Evolutionary conservation across 2,329 filamentous ascomycete genomes (phyloP), one percentile per base, ranked within the genome.

Genomic region (Colletotrichum costaricense): DNA sequence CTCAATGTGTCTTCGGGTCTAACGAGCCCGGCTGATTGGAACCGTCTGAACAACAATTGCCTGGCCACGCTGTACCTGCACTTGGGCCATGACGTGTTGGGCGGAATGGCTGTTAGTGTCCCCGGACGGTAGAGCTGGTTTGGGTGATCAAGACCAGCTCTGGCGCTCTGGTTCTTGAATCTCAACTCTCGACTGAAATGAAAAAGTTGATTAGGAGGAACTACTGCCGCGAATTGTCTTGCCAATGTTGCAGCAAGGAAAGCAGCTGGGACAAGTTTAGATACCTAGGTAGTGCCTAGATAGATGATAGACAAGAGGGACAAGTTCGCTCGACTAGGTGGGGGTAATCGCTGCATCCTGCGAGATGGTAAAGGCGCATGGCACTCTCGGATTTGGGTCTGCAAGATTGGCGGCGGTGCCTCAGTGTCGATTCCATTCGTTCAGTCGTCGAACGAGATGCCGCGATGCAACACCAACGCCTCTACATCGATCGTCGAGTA

Each of bases 401-500:
- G 22, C 54, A 28, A 56, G 42, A 16, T 46, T 63, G 42, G 19
- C 46, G 14, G 62, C 54, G 7, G 33, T 7, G 49, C 6, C 6
- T 16, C 30, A 16, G 35, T 30, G 22, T 28, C 16, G 49, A 26
- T n/a, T 56, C 30, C 49, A 55, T 55, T n/a, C 11, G 62, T 42
- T 55, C 14, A 30, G 3, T 19, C n/a, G 22, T 30, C 9, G 60
- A 19, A 2, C 59, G 26, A 24, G 19, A 60, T 38, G 52, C 28
- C 42, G 52, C 57, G 30, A 59, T 64, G 59, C 54, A 22, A 70
- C 49, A 22, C 38, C 56, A 35, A 56, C 57, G 30, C 57, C 33
- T 70, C 59, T 46, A 33, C 28, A 14, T 26, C 49, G 64, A 58
- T 72, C 42, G 60, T 22, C 70, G n/a, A 73, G 26, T 73, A 16